These are phyloP conservation scores for Suhomyces ambrosiae DNA, from an alignment of 1,139 yeast genomes.

Conservation along the genomic window DNA sequence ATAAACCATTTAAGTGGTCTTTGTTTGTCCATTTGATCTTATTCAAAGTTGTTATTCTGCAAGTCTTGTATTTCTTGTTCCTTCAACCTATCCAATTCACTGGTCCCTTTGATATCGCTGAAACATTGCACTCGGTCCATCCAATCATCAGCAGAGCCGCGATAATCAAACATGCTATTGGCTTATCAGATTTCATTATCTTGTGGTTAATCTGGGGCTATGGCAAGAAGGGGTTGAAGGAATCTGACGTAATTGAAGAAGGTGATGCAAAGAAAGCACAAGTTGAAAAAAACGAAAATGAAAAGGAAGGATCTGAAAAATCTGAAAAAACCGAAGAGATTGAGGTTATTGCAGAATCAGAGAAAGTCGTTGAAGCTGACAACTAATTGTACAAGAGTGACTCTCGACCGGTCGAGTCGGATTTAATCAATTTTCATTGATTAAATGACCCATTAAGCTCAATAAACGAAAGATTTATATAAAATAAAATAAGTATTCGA, in stretches of 20 bases:
- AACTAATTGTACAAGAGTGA: not conserved
- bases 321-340: not conserved
- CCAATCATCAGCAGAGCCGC: conserved; percentile 6
- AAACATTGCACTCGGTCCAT: conserved; percentile 14
- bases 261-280: not conserved
- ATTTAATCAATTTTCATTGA: too few species aligned
- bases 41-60: conserved; percentile 13
- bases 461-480: too few species aligned
- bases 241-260: conserved; percentile 3
- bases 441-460: not conserved
- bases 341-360: not conserved
- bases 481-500: too few species aligned
- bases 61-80: conserved; percentile 7
- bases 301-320: not conserved
- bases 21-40: conserved; percentile 15
- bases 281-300: not conserved
- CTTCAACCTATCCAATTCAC: conserved; percentile 12
- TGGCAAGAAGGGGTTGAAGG: conserved; percentile 9
- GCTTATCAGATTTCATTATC: conserved; percentile 13
- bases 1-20: conserved; percentile 13
- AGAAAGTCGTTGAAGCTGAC: not conserved
- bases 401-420: not conserved
- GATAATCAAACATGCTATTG: conserved; percentile 5
- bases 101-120: conserved; percentile 17
- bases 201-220: conserved; percentile 19